Conservation (phyloP, 140 eudicot species). For the Anethum foeniculum region DNA sequence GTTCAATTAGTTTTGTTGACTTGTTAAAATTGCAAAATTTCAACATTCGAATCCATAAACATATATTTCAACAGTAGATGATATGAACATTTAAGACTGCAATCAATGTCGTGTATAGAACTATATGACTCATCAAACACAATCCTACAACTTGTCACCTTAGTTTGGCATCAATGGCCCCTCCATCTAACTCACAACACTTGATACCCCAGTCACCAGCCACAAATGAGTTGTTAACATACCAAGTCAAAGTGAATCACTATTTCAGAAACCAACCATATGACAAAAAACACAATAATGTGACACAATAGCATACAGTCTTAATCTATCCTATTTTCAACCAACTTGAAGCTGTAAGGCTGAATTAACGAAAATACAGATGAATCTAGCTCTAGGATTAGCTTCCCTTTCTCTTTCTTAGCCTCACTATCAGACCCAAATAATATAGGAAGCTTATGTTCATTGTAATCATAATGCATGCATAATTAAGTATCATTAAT, state of each 20-base stretch:
- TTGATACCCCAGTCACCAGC: conserved; percentile 11
- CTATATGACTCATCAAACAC: neutral
- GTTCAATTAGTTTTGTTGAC: neutral
- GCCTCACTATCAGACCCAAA: neutral
- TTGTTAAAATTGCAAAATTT: neutral
- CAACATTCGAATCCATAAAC: neutral
- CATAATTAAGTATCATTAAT: neutral
- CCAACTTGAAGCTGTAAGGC: conserved; percentile 11
- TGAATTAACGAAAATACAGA: conserved; percentile 8
- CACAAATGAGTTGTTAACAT: neutral
- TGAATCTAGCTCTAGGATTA: conserved; percentile 5
- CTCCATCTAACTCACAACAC: neutral
- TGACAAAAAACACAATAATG: conserved; percentile 12
- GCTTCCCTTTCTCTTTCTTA: conserved; percentile 2
- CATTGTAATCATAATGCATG: conserved; percentile 2
- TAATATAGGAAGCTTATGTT: neutral
- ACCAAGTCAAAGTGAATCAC: conserved; percentile 6
- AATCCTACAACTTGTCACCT: conserved; percentile 4
- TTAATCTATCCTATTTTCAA: conserved; percentile 8
- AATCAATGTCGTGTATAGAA: conserved; percentile 1
- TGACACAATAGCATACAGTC: conserved; percentile 1
- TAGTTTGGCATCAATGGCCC: conserved; percentile 11
- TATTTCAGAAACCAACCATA: neutral
- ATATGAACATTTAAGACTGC: neutral
- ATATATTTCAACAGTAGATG: neutral